A percentile compares a stretch with the other conserved stretches of the same genome.
These are phyloP conservation scores for Epichloe baconii DNA, from an alignment of 2,329 filamentous ascomycete species.

Conservation along the genomic window DNA sequence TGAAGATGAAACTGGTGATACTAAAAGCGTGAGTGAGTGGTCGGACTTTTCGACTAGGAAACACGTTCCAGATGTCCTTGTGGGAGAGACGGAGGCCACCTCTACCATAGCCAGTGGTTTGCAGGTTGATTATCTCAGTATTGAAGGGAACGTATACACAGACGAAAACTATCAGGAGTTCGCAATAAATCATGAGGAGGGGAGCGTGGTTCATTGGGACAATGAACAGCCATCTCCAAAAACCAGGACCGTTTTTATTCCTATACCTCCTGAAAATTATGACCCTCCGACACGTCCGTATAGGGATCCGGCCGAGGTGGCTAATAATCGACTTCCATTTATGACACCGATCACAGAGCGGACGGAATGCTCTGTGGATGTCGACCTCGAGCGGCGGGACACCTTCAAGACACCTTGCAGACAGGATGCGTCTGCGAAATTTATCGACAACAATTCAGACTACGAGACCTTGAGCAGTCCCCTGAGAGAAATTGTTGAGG, in stretches of 20 bases:
- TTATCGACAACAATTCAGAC: conserved; percentile 21
- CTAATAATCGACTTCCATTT: conserved; percentile 86
- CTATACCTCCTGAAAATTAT: conserved; percentile 76
- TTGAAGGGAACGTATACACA: not conserved
- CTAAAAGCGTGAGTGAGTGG: conserved; percentile 65
- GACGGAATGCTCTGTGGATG: conserved; percentile 74
- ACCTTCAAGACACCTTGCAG: conserved; percentile 69
- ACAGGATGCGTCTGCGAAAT: conserved; percentile 19
- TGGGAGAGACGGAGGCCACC: conserved; percentile 16
- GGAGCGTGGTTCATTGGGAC: conserved; percentile 28
- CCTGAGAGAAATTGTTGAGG: conserved; percentile 50
- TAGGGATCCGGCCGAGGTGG: conserved; percentile 64
- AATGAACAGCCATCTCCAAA: conserved; percentile 30
- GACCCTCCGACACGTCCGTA: conserved; percentile 67
- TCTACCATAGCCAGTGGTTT: conserved; percentile 17
- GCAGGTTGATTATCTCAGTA: not conserved
- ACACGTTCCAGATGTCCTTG: conserved; percentile 43
- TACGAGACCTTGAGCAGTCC: conserved; percentile 53
- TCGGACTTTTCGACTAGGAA: conserved; percentile 72
- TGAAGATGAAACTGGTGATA: conserved; percentile 40
- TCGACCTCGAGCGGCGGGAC: conserved; percentile 47
- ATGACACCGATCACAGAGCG: conserved; percentile 98
- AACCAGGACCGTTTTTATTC: conserved; percentile 57
- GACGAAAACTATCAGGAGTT: conserved; percentile 14
- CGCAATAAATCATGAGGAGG: conserved; percentile 20